Evolutionary conservation across 1,139 yeast species (phyloP), one percentile per base, ranked within the genome.

Genomic region (Candida glucosophila): DNA sequence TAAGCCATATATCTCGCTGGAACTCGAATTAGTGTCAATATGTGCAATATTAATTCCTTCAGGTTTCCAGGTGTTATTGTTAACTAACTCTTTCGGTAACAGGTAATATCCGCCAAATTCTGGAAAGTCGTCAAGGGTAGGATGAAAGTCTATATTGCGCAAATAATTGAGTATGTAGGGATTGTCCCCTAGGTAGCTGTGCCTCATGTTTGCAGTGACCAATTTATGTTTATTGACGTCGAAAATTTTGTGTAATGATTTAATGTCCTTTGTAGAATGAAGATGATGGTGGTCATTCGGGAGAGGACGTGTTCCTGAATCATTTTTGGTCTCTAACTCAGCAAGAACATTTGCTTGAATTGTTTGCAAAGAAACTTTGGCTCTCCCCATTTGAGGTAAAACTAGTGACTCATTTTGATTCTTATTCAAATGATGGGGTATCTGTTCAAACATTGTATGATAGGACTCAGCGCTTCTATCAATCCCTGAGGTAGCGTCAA

Each of bases 91-190:
- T n/a, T n/a, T n/a, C n/a, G n/a, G n/a, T n/a, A n/a, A n/a, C n/a
- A n/a, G n/a, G n/a, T n/a, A n/a, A n/a, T n/a, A n/a, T 14, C 12
- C 13, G 2, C 92, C 92, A 61, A 83, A 82, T 38, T 81, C 92
- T n/a, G 67, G 52, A 34, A 76, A 78, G 29, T 76, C 77, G 19
- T 65, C 64, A 23, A 78, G 44, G 1, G 67, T 53, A 1, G 86
- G 81, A 17, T 67, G 73, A 30, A 77, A 63, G 12, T 60, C 58
- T 19, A 77, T 58, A 9, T 59, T 63, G 7, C 61, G 58, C 30
- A 86, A 57, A 41, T 70, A 77, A 25, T 66, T 65, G 30, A 71
- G 47, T 19, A 86, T 72, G 33, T 68, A 74, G 2, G 78, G 77
- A 38, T 80, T 79, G 21, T 58, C 51, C 0, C 95, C 95, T 1